Conservation (phyloP, 2,329 filamentous ascomycete species). For the Laburnicola sp. region DNA sequence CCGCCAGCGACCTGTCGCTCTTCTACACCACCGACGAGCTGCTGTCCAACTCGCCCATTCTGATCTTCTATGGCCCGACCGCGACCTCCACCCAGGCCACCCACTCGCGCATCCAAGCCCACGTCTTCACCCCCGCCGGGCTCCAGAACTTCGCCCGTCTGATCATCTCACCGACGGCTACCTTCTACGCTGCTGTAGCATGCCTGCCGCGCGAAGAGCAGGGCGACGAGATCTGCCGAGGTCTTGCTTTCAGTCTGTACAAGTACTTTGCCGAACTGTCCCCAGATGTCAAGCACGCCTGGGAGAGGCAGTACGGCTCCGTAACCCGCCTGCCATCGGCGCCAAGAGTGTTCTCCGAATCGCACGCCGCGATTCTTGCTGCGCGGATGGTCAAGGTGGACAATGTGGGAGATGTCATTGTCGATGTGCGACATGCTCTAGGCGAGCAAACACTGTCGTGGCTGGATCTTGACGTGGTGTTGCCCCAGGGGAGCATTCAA, state of each 20-base stretch:
- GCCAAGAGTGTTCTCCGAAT: slow-evolving; percentile 78
- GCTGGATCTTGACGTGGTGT: slow-evolving; percentile 82
- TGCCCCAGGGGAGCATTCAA: slow-evolving; percentile 74
- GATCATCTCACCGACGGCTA: slow-evolving; percentile 88
- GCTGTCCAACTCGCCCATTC: slow-evolving; percentile 76
- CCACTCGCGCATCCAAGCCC: slow-evolving; percentile 91
- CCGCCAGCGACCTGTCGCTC: slow-evolving; percentile 78
- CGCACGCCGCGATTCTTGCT: slow-evolving; percentile 89
- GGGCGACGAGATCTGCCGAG: slow-evolving; percentile 90
- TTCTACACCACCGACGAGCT: slow-evolving; percentile 87
- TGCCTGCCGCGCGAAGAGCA: slow-evolving; percentile 91
- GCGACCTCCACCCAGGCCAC: slow-evolving; percentile 86
- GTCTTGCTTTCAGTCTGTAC: slow-evolving; percentile 85
- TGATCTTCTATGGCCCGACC: slow-evolving; percentile 90
- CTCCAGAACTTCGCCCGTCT: slow-evolving; percentile 88
- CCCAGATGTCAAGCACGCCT: slow-evolving; percentile 70
- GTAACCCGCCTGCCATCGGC: slow-evolving; percentile 63
- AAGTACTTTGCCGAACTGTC: slow-evolving; percentile 94
- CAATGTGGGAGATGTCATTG: slow-evolving; percentile 71
- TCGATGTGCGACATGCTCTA: slow-evolving; percentile 73
- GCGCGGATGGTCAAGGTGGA: slow-evolving; percentile 82
- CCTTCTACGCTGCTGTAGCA: slow-evolving; percentile 87
- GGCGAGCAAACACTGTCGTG: slow-evolving; percentile 82
- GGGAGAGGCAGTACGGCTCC: slow-evolving; percentile 60
- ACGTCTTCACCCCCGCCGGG: slow-evolving; percentile 87